A percentile compares a stretch with the other conserved stretches of the same genome.
Conservation (phyloP, 331 rosid species). For the Quercus lobata region DNA sequence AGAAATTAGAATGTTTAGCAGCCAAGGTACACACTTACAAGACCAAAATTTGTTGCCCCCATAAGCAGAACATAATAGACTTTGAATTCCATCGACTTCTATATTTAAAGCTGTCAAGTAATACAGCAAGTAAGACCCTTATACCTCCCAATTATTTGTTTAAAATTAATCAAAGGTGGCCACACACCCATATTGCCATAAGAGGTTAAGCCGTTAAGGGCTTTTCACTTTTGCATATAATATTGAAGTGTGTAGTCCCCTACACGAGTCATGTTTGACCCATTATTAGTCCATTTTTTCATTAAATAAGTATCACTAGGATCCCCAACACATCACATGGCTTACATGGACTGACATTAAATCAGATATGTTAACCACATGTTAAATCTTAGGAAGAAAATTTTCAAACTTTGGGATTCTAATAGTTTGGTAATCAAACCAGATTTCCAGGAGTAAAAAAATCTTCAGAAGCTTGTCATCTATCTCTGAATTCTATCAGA, state of each 20-base stretch:
- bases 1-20: constrained; percentile 34
- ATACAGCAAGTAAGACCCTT: constrained; percentile 19
- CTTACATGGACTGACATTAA: constrained; percentile 58
- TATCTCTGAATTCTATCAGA: constrained; percentile 25
- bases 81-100: constrained; percentile 37
- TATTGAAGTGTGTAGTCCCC: constrained; percentile 34
- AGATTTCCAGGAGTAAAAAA: constrained; percentile 46
- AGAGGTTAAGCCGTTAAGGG: constrained; percentile 20
- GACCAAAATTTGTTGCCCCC: constrained; percentile 47
- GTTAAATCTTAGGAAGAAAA: constrained; percentile 34
- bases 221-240: background rate
- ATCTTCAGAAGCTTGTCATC: constrained; percentile 25
- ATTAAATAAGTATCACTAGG: constrained; percentile 45
- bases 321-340: constrained; percentile 74
- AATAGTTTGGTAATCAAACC: constrained; percentile 15
- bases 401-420: constrained; percentile 37
- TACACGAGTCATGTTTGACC: constrained; percentile 53
- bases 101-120: constrained; percentile 41
- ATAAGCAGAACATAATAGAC: constrained; percentile 41
- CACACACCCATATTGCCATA: constrained; percentile 32
- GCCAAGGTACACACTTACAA: constrained; percentile 34
- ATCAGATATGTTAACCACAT: constrained; percentile 38
- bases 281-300: constrained; percentile 42
- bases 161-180: constrained; percentile 27
- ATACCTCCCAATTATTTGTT: constrained; percentile 12